Conservation (phyloP, 805 yeast genomes). For the Dipodascus geniculatus region DNA sequence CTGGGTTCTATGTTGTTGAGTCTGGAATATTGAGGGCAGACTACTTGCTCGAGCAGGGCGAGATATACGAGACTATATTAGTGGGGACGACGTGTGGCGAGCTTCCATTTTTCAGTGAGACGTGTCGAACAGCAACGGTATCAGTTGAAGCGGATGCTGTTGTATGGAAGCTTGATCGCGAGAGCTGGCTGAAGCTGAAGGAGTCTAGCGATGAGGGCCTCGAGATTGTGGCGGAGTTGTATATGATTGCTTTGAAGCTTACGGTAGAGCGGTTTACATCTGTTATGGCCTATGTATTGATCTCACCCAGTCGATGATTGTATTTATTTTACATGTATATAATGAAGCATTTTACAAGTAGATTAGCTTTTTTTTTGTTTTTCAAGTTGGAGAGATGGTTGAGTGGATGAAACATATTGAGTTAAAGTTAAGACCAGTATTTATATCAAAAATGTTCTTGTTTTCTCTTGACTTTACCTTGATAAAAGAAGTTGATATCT, state of each 20-base stretch:
- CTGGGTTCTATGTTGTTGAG: conserved; percentile 51
- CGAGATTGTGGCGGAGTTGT: conserved; percentile 50
- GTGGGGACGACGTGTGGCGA: conserved; percentile 75
- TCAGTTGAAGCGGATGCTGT: conserved; percentile 49
- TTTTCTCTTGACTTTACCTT: too few relatives aligned
- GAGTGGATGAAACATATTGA: too few relatives aligned
- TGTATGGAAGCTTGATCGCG: conserved; percentile 54
- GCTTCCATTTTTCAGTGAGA: conserved; percentile 27
- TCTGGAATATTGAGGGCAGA: conserved; percentile 42
- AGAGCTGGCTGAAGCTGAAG: conserved; percentile 35
- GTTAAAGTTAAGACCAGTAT: too few relatives aligned
- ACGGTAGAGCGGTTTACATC: conserved; percentile 63
- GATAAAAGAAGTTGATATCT: too few relatives aligned
- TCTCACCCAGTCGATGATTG: conserved; percentile 27
- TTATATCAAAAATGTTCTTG: too few relatives aligned
- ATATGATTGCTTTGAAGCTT: conserved; percentile 47
- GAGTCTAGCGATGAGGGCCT: conserved; percentile 30
- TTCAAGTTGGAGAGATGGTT: not conserved
- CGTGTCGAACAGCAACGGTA: conserved; percentile 35
- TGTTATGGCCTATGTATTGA: conserved; percentile 62
- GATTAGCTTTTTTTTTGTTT: not conserved
- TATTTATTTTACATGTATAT: conserved; percentile 2
- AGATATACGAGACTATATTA: conserved; percentile 39
- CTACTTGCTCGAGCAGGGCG: conserved; percentile 37
- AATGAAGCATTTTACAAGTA: too few relatives aligned